Evolutionary conservation across 257 asterid species (phyloP).

Genomic region (Solanum appendiculatum): DNA sequence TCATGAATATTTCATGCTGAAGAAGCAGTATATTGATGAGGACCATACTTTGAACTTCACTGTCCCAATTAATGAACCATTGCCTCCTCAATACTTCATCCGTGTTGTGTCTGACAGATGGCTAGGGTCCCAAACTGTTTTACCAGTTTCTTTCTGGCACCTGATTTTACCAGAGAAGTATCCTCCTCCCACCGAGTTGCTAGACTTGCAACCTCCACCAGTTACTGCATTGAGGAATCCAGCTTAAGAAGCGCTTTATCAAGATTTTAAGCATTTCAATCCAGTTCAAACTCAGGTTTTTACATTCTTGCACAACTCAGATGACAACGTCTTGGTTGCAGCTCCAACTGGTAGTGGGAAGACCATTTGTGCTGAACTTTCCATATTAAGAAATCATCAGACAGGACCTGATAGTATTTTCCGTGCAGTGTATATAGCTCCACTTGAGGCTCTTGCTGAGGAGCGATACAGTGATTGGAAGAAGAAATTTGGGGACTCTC

Average conservation of each 20-base stretch:
- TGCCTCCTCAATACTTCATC: constrained; percentile 32
- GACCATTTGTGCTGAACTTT: constrained; percentile 31
- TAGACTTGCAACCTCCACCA: constrained; percentile 34
- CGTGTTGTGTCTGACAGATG: constrained; percentile 29
- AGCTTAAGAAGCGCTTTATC: constrained; percentile 21
- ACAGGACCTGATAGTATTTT: constrained; percentile 12
- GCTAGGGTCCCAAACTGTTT: constrained; percentile 27
- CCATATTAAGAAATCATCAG: constrained; percentile 28
- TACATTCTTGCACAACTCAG: constrained; percentile 5
- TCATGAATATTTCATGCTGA: constrained; percentile 29
- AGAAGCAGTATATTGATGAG: constrained; percentile 27
- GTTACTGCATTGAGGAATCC: constrained; percentile 29
- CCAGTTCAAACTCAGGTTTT: constrained; percentile 43
- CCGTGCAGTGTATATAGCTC: constrained; percentile 35
- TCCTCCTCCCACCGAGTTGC: constrained; percentile 32
- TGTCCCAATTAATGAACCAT: constrained; percentile 28
- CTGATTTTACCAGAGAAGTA: constrained; percentile 30
- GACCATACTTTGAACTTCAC: constrained; percentile 27
- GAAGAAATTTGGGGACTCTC: constrained; percentile 26
- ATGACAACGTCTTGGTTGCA: constrained; percentile 31
- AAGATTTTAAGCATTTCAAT: constrained; percentile 27
- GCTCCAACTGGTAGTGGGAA: constrained; percentile 39
- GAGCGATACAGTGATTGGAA: constrained; percentile 22
- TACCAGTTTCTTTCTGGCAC: constrained; percentile 30
- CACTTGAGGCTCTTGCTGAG: constrained; percentile 29